A percentile compares a stretch with the other conserved stretches of the same genome.
These are phyloP conservation scores for Kuraishia borneana DNA, from an alignment of 805 yeast species.

Conservation along the genomic window DNA sequence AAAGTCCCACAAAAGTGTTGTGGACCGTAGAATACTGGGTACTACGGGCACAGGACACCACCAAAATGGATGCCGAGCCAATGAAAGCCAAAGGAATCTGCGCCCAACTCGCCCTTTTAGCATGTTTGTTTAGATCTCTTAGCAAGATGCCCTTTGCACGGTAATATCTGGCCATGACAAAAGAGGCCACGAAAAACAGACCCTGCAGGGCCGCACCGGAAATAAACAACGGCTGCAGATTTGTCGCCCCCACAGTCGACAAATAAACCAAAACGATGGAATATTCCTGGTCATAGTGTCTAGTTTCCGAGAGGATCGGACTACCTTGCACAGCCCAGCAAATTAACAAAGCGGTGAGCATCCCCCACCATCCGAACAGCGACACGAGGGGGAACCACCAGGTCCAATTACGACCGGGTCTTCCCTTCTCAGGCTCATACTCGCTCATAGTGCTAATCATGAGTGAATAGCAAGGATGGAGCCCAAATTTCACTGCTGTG, in stretches of 20 bases:
- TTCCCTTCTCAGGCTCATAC: neutral
- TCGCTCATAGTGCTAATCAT: neutral
- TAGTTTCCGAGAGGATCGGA: conserved; percentile 26
- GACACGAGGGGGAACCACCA: conserved; percentile 50
- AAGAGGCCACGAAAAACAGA: conserved; percentile 52
- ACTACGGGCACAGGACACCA: conserved; percentile 68
- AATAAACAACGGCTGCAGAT: conserved; percentile 75
- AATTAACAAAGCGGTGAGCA: conserved; percentile 69
- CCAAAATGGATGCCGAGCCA: conserved; percentile 54
- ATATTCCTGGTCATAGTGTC: conserved; percentile 32
- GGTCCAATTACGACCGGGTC: neutral
- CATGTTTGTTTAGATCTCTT: conserved; percentile 30
- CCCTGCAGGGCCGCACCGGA: conserved; percentile 72
- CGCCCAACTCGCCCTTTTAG: conserved; percentile 15
- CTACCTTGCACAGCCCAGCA: conserved; percentile 78
- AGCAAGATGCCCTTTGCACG: conserved; percentile 47
- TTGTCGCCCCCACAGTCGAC: conserved; percentile 83
- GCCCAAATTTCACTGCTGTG: too few relatives aligned
- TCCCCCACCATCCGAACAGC: conserved; percentile 76
- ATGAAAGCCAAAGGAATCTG: conserved; percentile 18
- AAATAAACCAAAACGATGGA: conserved; percentile 52
- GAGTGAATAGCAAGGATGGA: neutral
- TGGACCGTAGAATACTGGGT: conserved; percentile 45
- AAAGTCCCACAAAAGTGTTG: conserved; percentile 58
- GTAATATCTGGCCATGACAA: conserved; percentile 50